Conservation (phyloP, 306 rosid genomes). For the Prunus mira region DNA sequence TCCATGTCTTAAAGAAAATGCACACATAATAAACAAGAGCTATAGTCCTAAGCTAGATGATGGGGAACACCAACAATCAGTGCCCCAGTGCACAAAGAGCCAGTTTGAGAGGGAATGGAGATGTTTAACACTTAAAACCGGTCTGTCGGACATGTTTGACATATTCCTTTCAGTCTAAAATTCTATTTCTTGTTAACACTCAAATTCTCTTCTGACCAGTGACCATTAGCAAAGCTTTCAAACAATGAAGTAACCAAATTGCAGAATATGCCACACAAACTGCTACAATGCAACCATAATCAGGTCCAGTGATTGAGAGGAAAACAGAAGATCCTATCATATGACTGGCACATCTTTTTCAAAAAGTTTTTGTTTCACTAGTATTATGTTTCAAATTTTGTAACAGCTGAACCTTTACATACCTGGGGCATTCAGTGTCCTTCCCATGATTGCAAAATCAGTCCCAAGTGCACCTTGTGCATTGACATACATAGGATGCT, state of each 20-base stretch:
- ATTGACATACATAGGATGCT: conserved; percentile 50
- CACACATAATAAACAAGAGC: not conserved
- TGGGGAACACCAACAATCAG: not conserved
- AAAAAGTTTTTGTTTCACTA: not conserved
- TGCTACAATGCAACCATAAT: not conserved
- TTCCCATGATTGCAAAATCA: conserved; percentile 61
- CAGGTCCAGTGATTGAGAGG: not conserved
- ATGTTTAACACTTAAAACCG: not conserved
- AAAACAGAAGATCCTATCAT: not conserved
- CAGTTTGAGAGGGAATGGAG: not conserved
- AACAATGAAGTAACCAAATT: not conserved
- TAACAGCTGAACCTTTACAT: conserved; percentile 18
- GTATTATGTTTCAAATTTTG: not conserved
- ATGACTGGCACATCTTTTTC: not conserved
- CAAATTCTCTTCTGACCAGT: too few species aligned
- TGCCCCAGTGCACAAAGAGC: not conserved
- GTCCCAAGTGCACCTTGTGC: conserved; percentile 77
- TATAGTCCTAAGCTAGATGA: not conserved
- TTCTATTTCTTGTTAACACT: too few species aligned
- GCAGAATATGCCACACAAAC: not conserved
- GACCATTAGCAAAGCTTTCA: too few species aligned
- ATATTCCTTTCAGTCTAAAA: too few species aligned
- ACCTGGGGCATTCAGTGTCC: conserved; percentile 71
- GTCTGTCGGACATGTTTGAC: not conserved
- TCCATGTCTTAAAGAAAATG: conserved; percentile 1